Conservation (phyloP, 75 land plant genomes). For the Gnetum montanum region DNA sequence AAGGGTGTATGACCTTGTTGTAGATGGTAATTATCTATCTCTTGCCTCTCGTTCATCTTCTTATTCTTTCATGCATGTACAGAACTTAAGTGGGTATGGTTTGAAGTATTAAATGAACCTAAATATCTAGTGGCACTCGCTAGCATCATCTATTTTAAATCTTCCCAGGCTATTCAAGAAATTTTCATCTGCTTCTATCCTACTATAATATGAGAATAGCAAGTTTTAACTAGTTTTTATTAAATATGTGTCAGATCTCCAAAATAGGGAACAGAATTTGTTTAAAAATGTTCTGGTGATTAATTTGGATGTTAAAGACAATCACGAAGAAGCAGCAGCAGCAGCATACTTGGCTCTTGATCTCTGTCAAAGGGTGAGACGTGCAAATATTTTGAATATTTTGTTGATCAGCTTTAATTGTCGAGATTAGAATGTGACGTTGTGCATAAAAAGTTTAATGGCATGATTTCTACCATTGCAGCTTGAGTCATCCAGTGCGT, state of each 20-base stretch:
- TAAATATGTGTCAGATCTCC: slow-evolving; percentile 68
- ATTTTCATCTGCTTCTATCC: too few species aligned
- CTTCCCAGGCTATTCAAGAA: too few species aligned
- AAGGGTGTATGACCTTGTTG: slow-evolving; percentile 87
- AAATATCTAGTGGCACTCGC: too few species aligned
- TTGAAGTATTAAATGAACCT: too few species aligned
- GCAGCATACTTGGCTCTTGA: slow-evolving; percentile 78
- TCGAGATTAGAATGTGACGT: neutral
- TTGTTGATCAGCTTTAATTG: neutral
- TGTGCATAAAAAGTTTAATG: neutral
- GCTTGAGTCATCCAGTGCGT: slow-evolving; percentile 54
- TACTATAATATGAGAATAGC: too few species aligned
- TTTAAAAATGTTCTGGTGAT: slow-evolving; percentile 79
- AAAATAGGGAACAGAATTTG: slow-evolving; percentile 61
- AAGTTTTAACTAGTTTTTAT: too few species aligned
- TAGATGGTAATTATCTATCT: slow-evolving; percentile 51
- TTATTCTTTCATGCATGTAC: neutral
- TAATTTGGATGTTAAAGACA: slow-evolving; percentile 95
- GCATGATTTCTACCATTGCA: slow-evolving; percentile 18
- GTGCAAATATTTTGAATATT: neutral
- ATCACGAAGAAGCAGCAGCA: slow-evolving; percentile 94
- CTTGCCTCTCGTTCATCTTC: too few species aligned
- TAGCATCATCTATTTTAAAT: too few species aligned
- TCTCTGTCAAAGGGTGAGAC: slow-evolving; percentile 74
- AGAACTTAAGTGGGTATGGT: too few species aligned